Conservation (phyloP, 2,329 filamentous ascomycete species). For the Aureobasidium sp. region DNA sequence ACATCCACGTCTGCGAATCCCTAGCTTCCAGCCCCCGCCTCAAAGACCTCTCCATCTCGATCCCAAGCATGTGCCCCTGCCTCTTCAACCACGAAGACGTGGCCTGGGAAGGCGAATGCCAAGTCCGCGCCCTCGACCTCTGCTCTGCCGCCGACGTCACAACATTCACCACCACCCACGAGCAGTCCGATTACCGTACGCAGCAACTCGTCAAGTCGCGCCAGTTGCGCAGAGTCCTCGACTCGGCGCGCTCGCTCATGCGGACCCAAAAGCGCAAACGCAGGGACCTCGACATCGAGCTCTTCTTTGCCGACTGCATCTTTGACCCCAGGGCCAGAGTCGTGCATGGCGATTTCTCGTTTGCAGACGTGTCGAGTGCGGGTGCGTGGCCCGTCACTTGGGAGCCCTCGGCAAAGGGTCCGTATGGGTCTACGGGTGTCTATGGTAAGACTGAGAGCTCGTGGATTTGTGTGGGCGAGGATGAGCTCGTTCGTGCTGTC, state of each 20-base stretch:
- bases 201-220: constrained; percentile 17
- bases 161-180: constrained; percentile 26
- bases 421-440: constrained; percentile 43
- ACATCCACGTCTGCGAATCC: constrained; percentile 42
- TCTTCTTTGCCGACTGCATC: constrained; percentile 47
- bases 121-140: constrained; percentile 44
- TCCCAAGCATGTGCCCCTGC: constrained; percentile 42
- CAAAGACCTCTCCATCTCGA: constrained; percentile 42
- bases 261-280: constrained; percentile 31
- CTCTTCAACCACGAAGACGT: constrained; percentile 41
- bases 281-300: constrained; percentile 39
- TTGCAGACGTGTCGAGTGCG: constrained; percentile 35
- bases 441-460: constrained; percentile 43
- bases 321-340: constrained; percentile 41
- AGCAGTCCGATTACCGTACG: constrained; percentile 18
- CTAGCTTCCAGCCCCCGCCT: constrained; percentile 41
- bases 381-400: constrained; percentile 37
- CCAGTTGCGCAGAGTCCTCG: constrained; percentile 35
- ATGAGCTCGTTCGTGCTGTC: constrained; percentile 28
- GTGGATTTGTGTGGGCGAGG: constrained; percentile 32
- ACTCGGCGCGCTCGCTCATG: constrained; percentile 37
- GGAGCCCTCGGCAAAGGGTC: constrained; percentile 39
- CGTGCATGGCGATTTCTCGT: constrained; percentile 44
- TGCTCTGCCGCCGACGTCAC: constrained; percentile 30
- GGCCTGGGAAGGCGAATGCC: constrained; percentile 41